Evolutionary conservation across 176 grass and related monocot genomes (phyloP), one percentile per base, ranked within the genome.

Genomic region (Oryza rufipogon): DNA sequence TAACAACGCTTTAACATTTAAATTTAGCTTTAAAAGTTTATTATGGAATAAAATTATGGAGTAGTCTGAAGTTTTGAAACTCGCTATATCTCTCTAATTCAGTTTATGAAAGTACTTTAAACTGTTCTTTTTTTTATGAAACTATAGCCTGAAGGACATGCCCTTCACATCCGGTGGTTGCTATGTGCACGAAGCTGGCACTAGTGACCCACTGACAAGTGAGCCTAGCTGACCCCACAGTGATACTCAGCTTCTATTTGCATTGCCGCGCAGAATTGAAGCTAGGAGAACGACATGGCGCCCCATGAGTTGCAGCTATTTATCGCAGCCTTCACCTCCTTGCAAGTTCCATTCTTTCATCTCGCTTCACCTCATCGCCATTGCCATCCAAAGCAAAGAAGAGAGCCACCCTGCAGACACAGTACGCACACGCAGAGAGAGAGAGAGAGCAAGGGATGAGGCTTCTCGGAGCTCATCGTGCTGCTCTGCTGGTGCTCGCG

Each of bases 401-500:
- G 76, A 19, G 39, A 47, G 20, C 76, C 36, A 28, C 41, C 38
- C 34, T 36, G 5, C 32, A 34, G 26, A 38, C 36, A 17, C 10
- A 58, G 28, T 5, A 26, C 30, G 10, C 36, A 34, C 16, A 30
- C 0, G 0, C 14, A 83, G 1, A 28, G 30, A 2, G 30, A 32
- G 2, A 30, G 30, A 51, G 42, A 63, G 49, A 17, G 54, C 54
- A 58, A 77, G 46, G 46, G 74, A 88, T 79, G 91, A 68, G 83
- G 73, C 73, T 72, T 44, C 79, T 56, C 61, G 77, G 80, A 70
- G 42, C 71, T 20, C 79, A 63, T 63, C 58, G n/a, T 63, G 11
- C 80, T 49, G 81, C 82, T 68, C 72, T 94, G 73, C 85, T 97
- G 0, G 17, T 88, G 67, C 41, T 97, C 10, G 49, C 83, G 12